Base-by-base conservation (phyloP, 2,329 filamentous ascomycete species). In the Cladorrhinum sp. region DNA sequence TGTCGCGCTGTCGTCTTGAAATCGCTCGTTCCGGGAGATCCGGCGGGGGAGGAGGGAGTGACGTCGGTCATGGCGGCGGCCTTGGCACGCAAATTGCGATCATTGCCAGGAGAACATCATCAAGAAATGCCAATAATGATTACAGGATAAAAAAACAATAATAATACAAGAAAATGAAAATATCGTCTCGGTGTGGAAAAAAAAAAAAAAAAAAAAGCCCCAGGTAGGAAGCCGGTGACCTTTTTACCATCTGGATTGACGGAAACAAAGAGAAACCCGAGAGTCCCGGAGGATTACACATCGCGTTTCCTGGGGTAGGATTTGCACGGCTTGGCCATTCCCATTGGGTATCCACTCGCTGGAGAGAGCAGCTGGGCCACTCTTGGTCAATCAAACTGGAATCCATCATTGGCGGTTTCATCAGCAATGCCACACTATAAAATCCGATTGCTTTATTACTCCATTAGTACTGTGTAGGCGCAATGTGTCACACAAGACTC, bases 1-100 rank as follows among this genome's bases (percentile, higher is more conserved):
- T 58, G 61, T 39, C 51, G 50, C 1, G 55, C 58, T 12, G 36
- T 49, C 12, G 46, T 36, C n/a, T 23, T n/a, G 42, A 55, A 18
- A 28, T 21, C n/a, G 9, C 16, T 33, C 16, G 9, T 46, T 21
- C 14, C 16, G 26, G n/a, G n/a, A 3, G 24, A 30, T 55, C 9
- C 20, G 20, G 50, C 24, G 28, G 57, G 23, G 24, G 23, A 30
- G 9, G 50, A 18, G 16, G 33, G 33, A 36, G 42, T 51, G 49
- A 28, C 8, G 14, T 48, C n/a, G 28, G 50, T 50, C 16, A 51
- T 51, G 49, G 49, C 49, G 49, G 49, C 49, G 42, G 42, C 18
- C 42, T 46, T 46, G 42, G 42, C 42, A 20, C 42, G 42, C 42
- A 46, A 46, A 46, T 20, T 20, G 3, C 10, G 42, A 46, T 46